These are phyloP conservation scores for Alternaria sp. DNA, from an alignment of 2,329 filamentous ascomycete species.

Conservation along the genomic window DNA sequence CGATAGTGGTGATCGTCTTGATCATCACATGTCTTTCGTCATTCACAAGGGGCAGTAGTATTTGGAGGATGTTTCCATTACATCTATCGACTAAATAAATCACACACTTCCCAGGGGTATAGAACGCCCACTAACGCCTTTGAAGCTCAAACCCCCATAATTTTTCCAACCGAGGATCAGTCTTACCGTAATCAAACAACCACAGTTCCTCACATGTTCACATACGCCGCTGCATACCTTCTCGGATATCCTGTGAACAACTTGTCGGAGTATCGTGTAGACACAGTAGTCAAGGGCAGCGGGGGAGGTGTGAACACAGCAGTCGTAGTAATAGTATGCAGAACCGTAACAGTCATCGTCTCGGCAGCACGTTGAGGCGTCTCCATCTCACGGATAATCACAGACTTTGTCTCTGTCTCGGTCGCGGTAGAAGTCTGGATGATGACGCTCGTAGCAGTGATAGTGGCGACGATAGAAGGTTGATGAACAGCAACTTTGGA, in stretches of 20 bases:
- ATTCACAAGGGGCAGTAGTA: background rate
- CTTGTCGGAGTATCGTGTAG: background rate
- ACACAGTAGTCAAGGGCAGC: too few species aligned
- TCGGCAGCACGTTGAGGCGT: too few species aligned
- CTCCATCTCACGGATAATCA: too few species aligned
- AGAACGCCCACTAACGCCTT: slow-evolving; percentile 1
- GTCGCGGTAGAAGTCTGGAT: background rate
- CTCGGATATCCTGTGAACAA: background rate
- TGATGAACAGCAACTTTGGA: background rate
- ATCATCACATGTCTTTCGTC: background rate
- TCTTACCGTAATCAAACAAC: background rate
- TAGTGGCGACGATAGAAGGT: background rate
- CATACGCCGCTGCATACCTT: background rate
- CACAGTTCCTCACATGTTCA: background rate
- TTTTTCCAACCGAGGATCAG: background rate
- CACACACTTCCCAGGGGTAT: background rate
- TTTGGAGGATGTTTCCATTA: background rate
- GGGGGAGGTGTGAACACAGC: background rate
- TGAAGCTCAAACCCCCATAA: background rate
- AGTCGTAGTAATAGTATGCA: background rate
- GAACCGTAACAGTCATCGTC: too few species aligned
- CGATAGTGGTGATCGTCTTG: too few species aligned
- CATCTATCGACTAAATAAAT: background rate
- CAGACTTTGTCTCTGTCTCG: background rate
- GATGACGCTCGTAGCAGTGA: background rate